Base-by-base conservation (phyloP, 2,329 filamentous ascomycete species). In the Paraphaeosphaeria minitans region DNA sequence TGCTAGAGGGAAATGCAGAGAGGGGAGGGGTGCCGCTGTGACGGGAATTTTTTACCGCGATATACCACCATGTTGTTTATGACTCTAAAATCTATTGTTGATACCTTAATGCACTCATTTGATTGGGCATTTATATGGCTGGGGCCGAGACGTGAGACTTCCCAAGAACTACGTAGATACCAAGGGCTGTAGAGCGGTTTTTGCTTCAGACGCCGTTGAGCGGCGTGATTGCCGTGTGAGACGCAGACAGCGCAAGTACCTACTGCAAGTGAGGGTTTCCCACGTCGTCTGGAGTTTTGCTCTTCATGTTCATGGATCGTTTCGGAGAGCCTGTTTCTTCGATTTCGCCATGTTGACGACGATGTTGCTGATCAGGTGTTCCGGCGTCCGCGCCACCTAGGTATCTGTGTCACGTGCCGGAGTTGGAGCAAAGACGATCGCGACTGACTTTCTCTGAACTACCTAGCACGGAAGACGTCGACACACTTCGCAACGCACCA, bases 41-140 rank as follows among this genome's bases (percentile, higher is more conserved):
- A 49, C 7, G n/a, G n/a, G 21, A 33, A 22, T 19, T 14, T 19
- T 6, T 10, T 19, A 3, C 2, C 29, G 46, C 46, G 46, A 49
- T 49, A 49, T 49, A 49, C 46, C 46, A 49, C 22, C 29, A 10
- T 21, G 8, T n/a, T 31, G 22, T 35, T 33, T 49, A 22, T 27
- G 45, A 47, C 22, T 31, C 5, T 6, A 47, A 10, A n/a, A 31
- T 31, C 10, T 31, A 9, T 47, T 45, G 42, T 24, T 22, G 42
- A 45, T 45, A 45, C 42, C 42, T 47, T 27, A 49, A 49, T 49
- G 46, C 46, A 49, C 46, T 49, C 46, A 21, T 43, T 43, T 10
- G 10, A 22, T 22, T 21, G 41, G 13, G 7, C 41, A n/a, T 2
- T n/a, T 39, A 6, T 39, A 2, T 31, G 8, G 2, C 10, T 31